These are phyloP conservation scores for Rhododendron simsii DNA, from an alignment of 148 eudicot species.

Conservation along the genomic window DNA sequence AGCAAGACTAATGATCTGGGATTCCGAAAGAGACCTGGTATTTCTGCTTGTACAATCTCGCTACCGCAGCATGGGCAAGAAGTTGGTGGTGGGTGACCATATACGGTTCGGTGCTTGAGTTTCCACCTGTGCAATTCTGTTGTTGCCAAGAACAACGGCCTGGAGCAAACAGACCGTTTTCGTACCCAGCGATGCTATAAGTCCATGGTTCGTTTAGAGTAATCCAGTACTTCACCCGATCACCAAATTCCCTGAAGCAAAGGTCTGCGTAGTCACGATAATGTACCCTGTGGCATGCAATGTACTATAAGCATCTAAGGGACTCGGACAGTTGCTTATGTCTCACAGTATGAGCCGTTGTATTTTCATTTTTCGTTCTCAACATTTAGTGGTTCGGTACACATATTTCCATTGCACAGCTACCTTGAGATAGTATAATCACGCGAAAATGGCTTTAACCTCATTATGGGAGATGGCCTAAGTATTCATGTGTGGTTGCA, in stretches of 20 bases:
- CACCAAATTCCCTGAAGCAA: slow-evolving; percentile 44
- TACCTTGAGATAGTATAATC: not conserved
- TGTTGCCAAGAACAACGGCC: no score
- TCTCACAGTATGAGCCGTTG: not conserved
- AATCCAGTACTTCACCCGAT: slow-evolving; percentile 52
- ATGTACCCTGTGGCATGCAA: slow-evolving; percentile 31
- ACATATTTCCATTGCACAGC: not conserved
- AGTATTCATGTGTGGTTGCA: no score
- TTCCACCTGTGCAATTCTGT: no score
- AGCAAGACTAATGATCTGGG: no score
- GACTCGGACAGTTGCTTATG: not conserved
- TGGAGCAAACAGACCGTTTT: slow-evolving; percentile 5
- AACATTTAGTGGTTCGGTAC: not conserved
- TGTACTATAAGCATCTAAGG: no score
- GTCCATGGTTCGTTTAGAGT: slow-evolving; percentile 52
- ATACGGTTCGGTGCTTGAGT: not conserved
- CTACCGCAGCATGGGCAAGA: not conserved
- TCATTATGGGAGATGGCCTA: no score
- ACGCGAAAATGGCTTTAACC: no score
- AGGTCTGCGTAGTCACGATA: slow-evolving; percentile 40
- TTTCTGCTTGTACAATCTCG: no score
- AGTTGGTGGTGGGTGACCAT: not conserved
- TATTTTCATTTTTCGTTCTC: not conserved
- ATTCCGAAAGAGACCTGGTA: no score
- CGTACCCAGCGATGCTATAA: slow-evolving; percentile 14